Base-by-base conservation (phyloP, 2,329 filamentous ascomycete species). In the Mariannaea sp. region DNA sequence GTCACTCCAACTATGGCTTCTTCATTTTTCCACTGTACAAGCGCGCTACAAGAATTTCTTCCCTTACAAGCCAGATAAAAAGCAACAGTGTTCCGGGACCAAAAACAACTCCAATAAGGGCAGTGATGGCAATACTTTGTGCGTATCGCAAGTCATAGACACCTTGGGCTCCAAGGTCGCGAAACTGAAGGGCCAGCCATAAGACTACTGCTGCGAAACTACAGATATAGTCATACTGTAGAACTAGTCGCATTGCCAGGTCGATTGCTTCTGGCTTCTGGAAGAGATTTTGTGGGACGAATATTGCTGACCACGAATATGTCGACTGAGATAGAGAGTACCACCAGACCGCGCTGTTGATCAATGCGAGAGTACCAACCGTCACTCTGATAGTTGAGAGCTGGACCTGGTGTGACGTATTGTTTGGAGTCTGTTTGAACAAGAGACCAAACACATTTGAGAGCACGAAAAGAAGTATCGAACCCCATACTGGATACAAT, bases 221-320 rank as follows among this genome's bases (percentile, higher is more conserved):
- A 22, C 59, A 59, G 4, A 69, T 42, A n/a, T 67, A 63, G 14
- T 70, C 68, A 22, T 63, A 70, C 43, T 70, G 68, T 0, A 70
- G 53, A 2, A 70, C 41, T 1, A 53, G 60, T 13, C 58, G 49
- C 0, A 69, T 38, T 2, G 56, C 56, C 1, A 57, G 42, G 0
- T 49, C 46, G 2, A 60, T 36, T 0, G 54, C 35, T 24, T 53
- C 26, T 0, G 68, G 66, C 1, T 29, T 48, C 7, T 56, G 39
- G 7, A 58, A 13, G 2, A 70, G 48, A 9, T 69, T 60, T 29
- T 56, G 57, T 0, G 66, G 68, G 0, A 70, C 17, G 5, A 68
- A 67, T 1, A 64, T 12, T 1, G 67, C 57, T 0, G 48, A 29
- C 0, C 61, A 2, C 1, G 54, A 47, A 1, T 45, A 45, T 0